Base-by-base conservation (phyloP, 352 stramenopile species). In the Pythium insidiosum region DNA sequence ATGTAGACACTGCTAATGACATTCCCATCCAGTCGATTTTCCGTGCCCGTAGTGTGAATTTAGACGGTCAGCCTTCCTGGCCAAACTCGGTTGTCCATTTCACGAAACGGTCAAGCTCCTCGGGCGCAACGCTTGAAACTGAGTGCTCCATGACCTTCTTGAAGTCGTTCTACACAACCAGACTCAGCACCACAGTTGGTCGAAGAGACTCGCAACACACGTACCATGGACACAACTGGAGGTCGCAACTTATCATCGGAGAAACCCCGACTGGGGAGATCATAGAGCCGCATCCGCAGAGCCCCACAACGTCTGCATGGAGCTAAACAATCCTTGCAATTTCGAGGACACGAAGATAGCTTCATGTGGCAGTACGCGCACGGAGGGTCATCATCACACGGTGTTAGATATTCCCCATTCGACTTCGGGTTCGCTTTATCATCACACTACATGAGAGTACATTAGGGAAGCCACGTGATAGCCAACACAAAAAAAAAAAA, bases 61-160 rank as follows among this genome's bases (percentile, higher is more conserved):
- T 24, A 61, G 16, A 65, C 16, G 20, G 5, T 77, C 79, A 96
- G 25, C 97, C 97, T 60, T 99, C 97, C 68, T 99, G 91, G 34
- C 97, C 97, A 81, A 99, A 99, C 64, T 99, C 84, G 24, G 91
- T 84, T 6, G 97, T 99, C 97, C 97, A 99, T 51, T 99, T 95
- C 15, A 95, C 74, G 56, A 99, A 99, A 22, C 93, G 79, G 42
- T 94, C 82, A 33, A 99, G 83, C 64, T 99, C 97, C 13, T 98
- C 92, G 26, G 77, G 55, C 6, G 94, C 95, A n/a, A 99, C 96
- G 38, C 95, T 97, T 2, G 85, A 91, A 34, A 94, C 80, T 4
- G 88, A 96, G 65, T 97, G 92, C 47, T 90, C 80, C 62, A 99
- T 74, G 15, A 97, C 94, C 44, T 79, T 85, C 50, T 95, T 75